Evolutionary conservation across 2,329 filamentous ascomycete species (phyloP).

Genomic region (Rutstroemia sydowiana): DNA sequence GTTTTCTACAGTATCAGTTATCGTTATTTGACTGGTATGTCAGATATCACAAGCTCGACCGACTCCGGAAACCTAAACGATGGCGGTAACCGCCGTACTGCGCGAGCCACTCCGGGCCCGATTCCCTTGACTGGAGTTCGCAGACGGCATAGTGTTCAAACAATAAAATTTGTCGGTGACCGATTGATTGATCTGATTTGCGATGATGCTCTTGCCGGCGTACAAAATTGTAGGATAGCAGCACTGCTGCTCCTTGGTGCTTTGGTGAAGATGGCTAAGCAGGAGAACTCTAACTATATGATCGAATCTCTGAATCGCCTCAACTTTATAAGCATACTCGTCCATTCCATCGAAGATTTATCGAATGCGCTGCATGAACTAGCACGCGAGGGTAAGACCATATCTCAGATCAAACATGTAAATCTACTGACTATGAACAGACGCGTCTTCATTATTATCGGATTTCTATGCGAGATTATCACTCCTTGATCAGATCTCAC

Average conservation of each 20-base stretch:
- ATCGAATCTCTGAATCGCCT: conserved; percentile 74
- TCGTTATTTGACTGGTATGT: conserved; percentile 69
- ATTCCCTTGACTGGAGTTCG: conserved; percentile 36
- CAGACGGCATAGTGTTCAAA: conserved; percentile 50
- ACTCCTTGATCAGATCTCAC: conserved; percentile 75
- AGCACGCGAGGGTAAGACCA: conserved; percentile 45
- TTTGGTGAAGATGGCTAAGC: conserved; percentile 64
- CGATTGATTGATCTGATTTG: conserved; percentile 79
- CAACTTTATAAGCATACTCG: conserved; percentile 84
- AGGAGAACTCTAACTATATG: conserved; percentile 65
- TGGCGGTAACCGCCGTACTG: neutral
- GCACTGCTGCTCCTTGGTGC: conserved; percentile 78
- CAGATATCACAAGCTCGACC: conserved; percentile 38
- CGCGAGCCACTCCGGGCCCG: neutral
- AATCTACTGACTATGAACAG: conserved; percentile 17
- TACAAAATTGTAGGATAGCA: conserved; percentile 73
- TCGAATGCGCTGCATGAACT: conserved; percentile 62
- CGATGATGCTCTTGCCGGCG: conserved; percentile 85
- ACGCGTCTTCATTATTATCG: conserved; percentile 33
- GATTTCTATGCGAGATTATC: conserved; percentile 67
- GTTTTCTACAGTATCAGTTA: conserved; percentile 90
- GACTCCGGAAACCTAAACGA: neutral
- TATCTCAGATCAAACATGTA: neutral
- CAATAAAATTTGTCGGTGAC: conserved; percentile 73
- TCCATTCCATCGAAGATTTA: conserved; percentile 78